Evolutionary conservation across 768 basidiomycete genomes (phyloP).

Genomic region (Mycena albidolilacea): DNA sequence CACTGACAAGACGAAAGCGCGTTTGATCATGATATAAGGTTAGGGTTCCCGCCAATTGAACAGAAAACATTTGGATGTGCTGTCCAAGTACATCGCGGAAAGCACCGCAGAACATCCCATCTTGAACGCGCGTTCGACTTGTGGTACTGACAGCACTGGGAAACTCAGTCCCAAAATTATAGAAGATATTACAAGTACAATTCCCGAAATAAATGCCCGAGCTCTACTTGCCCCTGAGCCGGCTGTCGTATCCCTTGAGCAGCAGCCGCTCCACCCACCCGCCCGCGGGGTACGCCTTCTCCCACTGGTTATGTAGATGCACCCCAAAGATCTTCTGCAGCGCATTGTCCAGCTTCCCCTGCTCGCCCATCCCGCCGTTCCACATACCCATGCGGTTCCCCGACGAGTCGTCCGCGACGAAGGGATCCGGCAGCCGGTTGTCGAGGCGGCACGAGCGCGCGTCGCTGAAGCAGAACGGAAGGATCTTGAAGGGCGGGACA

Average conservation of each 20-base stretch:
- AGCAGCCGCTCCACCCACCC: constrained; percentile 93
- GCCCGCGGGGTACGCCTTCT: constrained; percentile 82
- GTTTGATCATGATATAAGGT: too few relatives aligned
- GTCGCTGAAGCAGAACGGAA: constrained; percentile 97
- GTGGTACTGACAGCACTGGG: not conserved
- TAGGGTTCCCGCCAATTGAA: too few relatives aligned
- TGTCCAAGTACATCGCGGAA: too few relatives aligned
- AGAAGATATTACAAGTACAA: not conserved
- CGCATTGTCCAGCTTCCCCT: constrained; percentile 73
- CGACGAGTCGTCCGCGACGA: constrained; percentile 66
- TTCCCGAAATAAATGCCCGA: not conserved
- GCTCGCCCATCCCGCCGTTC: constrained; percentile 71
- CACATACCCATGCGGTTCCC: constrained; percentile 74
- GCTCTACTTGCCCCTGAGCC: constrained; percentile 8
- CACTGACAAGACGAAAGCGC: too few relatives aligned
- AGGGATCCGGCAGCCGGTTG: constrained; percentile 95
- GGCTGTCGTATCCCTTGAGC: constrained; percentile 71
- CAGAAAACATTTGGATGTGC: too few relatives aligned
- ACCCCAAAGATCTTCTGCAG: constrained; percentile 86
- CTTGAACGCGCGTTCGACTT: too few relatives aligned
- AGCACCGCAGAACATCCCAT: too few relatives aligned
- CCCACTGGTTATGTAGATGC: constrained; percentile 98
- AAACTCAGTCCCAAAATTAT: not conserved
- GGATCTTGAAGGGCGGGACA: constrained; percentile 89
- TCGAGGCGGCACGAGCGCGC: constrained; percentile 93